These are phyloP conservation scores for Hortiboletus campestris DNA, from an alignment of 768 basidiomycete species.

Conservation along the genomic window DNA sequence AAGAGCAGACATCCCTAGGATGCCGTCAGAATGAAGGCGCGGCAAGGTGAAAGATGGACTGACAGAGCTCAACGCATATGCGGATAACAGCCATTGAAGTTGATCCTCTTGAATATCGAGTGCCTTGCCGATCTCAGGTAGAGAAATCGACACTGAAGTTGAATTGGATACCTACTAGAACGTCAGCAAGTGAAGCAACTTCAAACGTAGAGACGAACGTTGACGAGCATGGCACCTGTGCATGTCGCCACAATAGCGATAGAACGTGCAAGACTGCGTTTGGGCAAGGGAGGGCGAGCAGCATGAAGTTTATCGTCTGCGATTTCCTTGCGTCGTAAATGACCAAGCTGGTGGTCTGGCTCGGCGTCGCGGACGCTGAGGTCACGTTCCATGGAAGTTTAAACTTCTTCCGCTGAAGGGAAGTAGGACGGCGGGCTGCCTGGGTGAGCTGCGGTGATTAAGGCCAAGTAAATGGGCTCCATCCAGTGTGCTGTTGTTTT, in stretches of 20 bases:
- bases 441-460: background rate
- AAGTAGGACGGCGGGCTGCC: background rate
- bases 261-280: conserved; percentile 27
- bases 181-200: conserved; percentile 1
- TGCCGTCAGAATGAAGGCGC: conserved; percentile 1
- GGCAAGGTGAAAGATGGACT: conserved; percentile 18
- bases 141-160: conserved; percentile 49
- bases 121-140: conserved; percentile 51
- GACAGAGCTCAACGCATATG: conserved; percentile 66
- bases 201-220: conserved; percentile 23
- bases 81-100: conserved; percentile 67
- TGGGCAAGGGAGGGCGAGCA: background rate
- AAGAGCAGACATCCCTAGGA: conserved; percentile 75
- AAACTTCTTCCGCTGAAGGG: background rate
- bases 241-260: conserved; percentile 36
- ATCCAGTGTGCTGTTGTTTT: conserved; percentile 11
- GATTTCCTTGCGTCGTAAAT: conserved; percentile 4
- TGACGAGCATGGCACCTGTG: conserved; percentile 40
- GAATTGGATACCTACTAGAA: conserved; percentile 28
- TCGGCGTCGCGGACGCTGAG: conserved; percentile 9
- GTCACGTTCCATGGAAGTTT: conserved; percentile 10
- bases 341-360: conserved; percentile 14
- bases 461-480: background rate
- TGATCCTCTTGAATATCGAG: conserved; percentile 48
- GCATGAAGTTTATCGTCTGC: background rate